A percentile compares a stretch with the other conserved stretches of the same genome.
Evolutionary conservation across 768 basidiomycete genomes (phyloP).

Genomic region (Neoboletus brunneissimus): DNA sequence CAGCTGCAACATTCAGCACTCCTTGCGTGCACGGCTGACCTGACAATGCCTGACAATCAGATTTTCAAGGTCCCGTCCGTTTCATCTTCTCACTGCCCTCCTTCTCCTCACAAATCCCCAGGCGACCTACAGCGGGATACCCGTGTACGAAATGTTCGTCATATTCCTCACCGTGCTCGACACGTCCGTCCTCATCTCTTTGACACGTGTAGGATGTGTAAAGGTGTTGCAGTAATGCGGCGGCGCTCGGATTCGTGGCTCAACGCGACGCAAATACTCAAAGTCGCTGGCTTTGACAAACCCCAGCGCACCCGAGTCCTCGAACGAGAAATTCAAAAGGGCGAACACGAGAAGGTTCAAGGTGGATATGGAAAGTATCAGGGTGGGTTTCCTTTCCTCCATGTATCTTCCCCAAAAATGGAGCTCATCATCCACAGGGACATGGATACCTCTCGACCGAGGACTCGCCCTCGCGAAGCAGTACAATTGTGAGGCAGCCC

Average conservation of each 20-base stretch:
- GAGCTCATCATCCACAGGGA: constrained; percentile 54
- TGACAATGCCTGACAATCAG: constrained; percentile 72
- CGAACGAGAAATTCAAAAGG: constrained; percentile 97
- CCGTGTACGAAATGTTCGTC: constrained; percentile 87
- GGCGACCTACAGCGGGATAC: constrained; percentile 93
- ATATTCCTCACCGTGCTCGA: constrained; percentile 33
- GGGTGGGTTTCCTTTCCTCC: constrained; percentile 51
- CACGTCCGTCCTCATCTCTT: constrained; percentile 33
- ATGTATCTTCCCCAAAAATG: not conserved
- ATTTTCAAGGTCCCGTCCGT: constrained; percentile 74
- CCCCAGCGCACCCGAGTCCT: constrained; percentile 96
- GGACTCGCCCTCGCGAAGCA: constrained; percentile 84
- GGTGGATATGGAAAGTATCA: constrained; percentile 99
- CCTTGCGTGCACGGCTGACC: constrained; percentile 9
- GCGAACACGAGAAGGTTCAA: constrained; percentile 98
- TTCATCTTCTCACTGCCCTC: not conserved
- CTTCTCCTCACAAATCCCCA: constrained; percentile 30
- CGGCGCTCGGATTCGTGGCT: constrained; percentile 95
- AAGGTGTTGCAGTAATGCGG: constrained; percentile 96
- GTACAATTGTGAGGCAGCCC: constrained; percentile 83
- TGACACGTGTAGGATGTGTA: constrained; percentile 77
- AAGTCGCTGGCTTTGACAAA: constrained; percentile 99
- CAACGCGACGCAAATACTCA: constrained; percentile 98
- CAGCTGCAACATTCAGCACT: constrained; percentile 1
- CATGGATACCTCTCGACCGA: constrained; percentile 96